These are phyloP conservation scores for Sarocladium kiliense DNA, from an alignment of 2,329 filamentous ascomycete species.

Conservation along the genomic window DNA sequence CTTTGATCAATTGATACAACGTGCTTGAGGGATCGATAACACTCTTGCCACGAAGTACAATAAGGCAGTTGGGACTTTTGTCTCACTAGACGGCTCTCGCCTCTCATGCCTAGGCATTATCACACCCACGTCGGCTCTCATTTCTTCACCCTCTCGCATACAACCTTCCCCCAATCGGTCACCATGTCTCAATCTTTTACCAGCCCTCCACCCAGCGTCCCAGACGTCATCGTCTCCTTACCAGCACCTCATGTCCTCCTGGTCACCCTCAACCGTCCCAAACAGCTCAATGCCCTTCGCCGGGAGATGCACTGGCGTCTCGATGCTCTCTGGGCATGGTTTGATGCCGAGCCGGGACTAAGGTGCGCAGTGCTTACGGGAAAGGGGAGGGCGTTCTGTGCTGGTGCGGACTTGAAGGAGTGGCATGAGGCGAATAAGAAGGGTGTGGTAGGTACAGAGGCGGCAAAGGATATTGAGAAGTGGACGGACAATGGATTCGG, in stretches of 20 bases:
- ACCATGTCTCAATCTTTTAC: slow-evolving; percentile 23
- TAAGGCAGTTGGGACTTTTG: neutral
- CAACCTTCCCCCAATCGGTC: slow-evolving; percentile 12
- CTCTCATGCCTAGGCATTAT: slow-evolving; percentile 14
- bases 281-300: slow-evolving; percentile 53
- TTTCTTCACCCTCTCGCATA: slow-evolving; percentile 16
- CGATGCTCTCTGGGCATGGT: slow-evolving; percentile 50
- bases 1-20: too few relatives aligned
- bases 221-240: slow-evolving; percentile 39
- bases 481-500: slow-evolving; percentile 53
- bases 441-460: neutral
- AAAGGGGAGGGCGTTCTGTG: slow-evolving; percentile 59
- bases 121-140: slow-evolving; percentile 15
- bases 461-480: slow-evolving; percentile 12
- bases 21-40: too few relatives aligned
- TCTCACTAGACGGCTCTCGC: too few relatives aligned
- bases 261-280: slow-evolving; percentile 54
- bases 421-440: slow-evolving; percentile 43
- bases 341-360: slow-evolving; percentile 55
- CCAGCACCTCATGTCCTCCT: slow-evolving; percentile 51
- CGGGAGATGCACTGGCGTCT: slow-evolving; percentile 43
- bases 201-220: slow-evolving; percentile 29
- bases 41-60: neutral
- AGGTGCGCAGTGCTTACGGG: slow-evolving; percentile 61
- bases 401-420: slow-evolving; percentile 64